These are phyloP conservation scores for Periconia macrospinosa DNA, from an alignment of 2,329 filamentous ascomycete genomes.

Conservation along the genomic window DNA sequence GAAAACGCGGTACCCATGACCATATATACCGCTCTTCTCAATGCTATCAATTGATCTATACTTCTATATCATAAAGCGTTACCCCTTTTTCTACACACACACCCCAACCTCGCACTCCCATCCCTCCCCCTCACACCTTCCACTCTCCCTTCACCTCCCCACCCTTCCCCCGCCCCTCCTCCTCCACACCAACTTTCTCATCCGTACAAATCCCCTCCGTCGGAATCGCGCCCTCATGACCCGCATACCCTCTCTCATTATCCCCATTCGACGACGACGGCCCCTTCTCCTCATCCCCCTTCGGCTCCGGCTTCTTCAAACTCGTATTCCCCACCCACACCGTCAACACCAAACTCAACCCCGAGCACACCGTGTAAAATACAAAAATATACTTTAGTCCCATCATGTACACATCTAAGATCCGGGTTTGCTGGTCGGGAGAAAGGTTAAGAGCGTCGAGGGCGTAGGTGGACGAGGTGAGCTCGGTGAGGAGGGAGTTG, in stretches of 20 bases:
- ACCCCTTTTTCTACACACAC: too few relatives aligned
- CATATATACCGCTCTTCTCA: too few relatives aligned
- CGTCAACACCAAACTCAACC: conserved; percentile 12
- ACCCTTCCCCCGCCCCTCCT: neutral
- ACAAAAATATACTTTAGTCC: conserved; percentile 16
- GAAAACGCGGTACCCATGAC: too few relatives aligned
- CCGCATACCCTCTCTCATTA: neutral
- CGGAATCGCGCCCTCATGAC: neutral
- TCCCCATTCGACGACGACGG: neutral
- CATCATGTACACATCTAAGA: conserved; percentile 14
- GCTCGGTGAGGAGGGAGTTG: conserved; percentile 6
- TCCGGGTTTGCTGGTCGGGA: conserved; percentile 3
- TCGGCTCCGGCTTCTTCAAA: conserved; percentile 18
- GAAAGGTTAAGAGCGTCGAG: conserved; percentile 10
- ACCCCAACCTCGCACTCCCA: too few relatives aligned
- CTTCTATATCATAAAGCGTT: too few relatives aligned
- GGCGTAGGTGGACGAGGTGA: conserved; percentile 17
- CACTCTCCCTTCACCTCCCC: neutral
- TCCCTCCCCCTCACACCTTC: too few relatives aligned
- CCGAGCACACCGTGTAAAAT: conserved; percentile 13
- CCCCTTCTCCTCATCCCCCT: conserved; percentile 1
- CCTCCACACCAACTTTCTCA: neutral
- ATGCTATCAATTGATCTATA: too few relatives aligned
- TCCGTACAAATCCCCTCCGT: neutral
- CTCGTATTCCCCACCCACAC: conserved; percentile 18